These are phyloP conservation scores for Rachicladosporium sp. DNA, from an alignment of 2,329 filamentous ascomycete species.

Conservation along the genomic window DNA sequence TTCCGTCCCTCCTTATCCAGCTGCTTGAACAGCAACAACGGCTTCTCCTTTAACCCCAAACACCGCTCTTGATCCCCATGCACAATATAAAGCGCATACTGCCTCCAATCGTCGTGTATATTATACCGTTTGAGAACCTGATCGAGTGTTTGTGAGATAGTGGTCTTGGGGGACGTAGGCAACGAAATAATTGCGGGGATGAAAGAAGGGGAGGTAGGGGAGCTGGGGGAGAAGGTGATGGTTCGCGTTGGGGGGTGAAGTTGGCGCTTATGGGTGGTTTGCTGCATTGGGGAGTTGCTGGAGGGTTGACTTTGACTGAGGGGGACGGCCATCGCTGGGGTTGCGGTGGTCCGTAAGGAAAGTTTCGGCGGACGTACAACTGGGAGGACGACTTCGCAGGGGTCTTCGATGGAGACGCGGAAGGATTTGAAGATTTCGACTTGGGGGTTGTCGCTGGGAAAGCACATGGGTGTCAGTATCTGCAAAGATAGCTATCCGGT, in stretches of 20 bases:
- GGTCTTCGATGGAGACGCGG: slow-evolving; percentile 93
- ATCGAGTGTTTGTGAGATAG: neutral
- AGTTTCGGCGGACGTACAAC: slow-evolving; percentile 34
- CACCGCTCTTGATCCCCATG: slow-evolving; percentile 98
- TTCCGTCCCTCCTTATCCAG: slow-evolving; percentile 94
- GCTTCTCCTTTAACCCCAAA: slow-evolving; percentile 81
- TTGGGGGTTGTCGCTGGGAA: slow-evolving; percentile 30
- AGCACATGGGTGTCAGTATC: neutral
- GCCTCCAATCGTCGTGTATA: slow-evolving; percentile 93
- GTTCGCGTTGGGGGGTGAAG: neutral
- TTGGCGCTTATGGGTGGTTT: neutral
- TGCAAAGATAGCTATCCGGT: neutral
- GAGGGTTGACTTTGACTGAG: neutral
- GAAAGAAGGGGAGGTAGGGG: neutral
- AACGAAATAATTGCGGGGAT: neutral
- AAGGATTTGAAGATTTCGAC: slow-evolving; percentile 99
- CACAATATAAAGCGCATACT: slow-evolving; percentile 95
- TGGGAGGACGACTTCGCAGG: slow-evolving; percentile 91
- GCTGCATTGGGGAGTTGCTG: neutral
- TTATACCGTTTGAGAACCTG: slow-evolving; percentile 89
- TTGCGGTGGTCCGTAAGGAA: too few species aligned
- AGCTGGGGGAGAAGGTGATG: neutral
- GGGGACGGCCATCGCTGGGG: neutral
- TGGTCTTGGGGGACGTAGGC: neutral
- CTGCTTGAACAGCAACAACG: slow-evolving; percentile 92